Evolutionary conservation across 441 rosid genomes (phyloP), one percentile per base, ranked within the genome.

Genomic region (Arabidopsis hybrid): DNA sequence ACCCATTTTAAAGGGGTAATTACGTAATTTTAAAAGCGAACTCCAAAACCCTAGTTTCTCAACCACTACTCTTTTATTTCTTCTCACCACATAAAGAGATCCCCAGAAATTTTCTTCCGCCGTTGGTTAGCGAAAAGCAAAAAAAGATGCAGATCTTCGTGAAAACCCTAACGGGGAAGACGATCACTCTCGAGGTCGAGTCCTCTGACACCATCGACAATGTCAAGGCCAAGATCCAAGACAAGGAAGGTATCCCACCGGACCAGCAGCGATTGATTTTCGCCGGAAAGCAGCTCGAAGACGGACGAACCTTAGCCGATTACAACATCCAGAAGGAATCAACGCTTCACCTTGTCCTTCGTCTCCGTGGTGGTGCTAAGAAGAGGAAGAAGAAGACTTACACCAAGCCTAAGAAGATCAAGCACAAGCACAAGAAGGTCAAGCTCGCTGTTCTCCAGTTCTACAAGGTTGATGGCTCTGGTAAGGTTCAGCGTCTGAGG

Each of bases 351-450:
- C 80, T 91, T 6, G 97, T 91, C 8, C 95, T 91, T 34, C 89
- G 97, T 8, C 86, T 88, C 61, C 86, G 95, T 10, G 97, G 97
- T 1, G 97, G 97, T 14, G 97, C 95, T 2, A 89, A 91, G 86
- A 91, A 89, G 89, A 81, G 95, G 65, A 91, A 91, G 97, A 91
- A 91, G 97, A 89, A 91, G 93, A 87, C 92, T 2, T 89, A 87
- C 88, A 91, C 97, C 6, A 91, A 91, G 78, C 97, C 97, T 0
- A 89, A 91, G 87, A 91, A 91, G 80, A 88, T 89, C 82, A 91
- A 91, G 89, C 97, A 91, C 81, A 89, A 91, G 87, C 85, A 91
- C 68, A 91, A 86, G 95, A 91, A 89, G 91, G 95, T 91, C 14
- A 89, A 91, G 93, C 90, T 91, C 63, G 84, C 95, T 0, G 88